These are phyloP conservation scores for Flaveria ramosissima DNA, from an alignment of 129 eudicot species.

Conservation along the genomic window DNA sequence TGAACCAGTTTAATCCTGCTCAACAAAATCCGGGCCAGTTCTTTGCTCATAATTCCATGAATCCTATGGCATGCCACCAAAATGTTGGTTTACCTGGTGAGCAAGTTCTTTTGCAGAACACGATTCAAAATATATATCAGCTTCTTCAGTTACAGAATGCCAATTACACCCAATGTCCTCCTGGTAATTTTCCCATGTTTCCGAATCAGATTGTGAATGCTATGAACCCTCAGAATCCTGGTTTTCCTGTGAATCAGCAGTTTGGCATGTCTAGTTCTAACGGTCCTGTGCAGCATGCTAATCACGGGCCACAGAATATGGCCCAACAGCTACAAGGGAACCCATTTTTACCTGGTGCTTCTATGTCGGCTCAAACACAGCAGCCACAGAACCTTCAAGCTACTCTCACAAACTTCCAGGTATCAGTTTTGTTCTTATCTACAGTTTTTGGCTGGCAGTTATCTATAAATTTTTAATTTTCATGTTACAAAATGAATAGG, in stretches of 20 bases:
- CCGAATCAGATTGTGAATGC: constrained; percentile 39
- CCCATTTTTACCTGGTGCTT: constrained; percentile 26
- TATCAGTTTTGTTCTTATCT: constrained; percentile 16
- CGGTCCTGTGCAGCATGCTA: constrained; percentile 35
- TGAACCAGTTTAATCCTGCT: constrained; percentile 38
- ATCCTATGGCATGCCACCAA: constrained; percentile 30
- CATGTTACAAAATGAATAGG: neutral
- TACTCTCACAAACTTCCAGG: constrained; percentile 46
- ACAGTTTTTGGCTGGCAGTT: neutral
- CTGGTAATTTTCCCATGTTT: constrained; percentile 33
- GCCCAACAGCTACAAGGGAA: constrained; percentile 44
- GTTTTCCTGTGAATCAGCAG: constrained; percentile 45
- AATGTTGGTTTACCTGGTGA: constrained; percentile 35
- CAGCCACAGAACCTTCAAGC: constrained; percentile 34
- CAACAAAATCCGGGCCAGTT: constrained; percentile 39
- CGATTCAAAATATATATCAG: constrained; percentile 49
- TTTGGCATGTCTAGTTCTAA: constrained; percentile 32
- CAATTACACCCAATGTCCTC: constrained; percentile 38
- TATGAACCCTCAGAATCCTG: constrained; percentile 44
- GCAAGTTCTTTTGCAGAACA: constrained; percentile 48
- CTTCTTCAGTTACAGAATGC: constrained; percentile 50
- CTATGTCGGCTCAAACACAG: constrained; percentile 40
- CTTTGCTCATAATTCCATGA: constrained; percentile 26
- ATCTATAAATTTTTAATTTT: neutral
- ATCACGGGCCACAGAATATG: constrained; percentile 36